Percentiles rank a stretch among this genome's conserved stretches.
These are phyloP conservation scores for Boletus coccyginus DNA, from an alignment of 768 basidiomycete species.

Conservation along the genomic window DNA sequence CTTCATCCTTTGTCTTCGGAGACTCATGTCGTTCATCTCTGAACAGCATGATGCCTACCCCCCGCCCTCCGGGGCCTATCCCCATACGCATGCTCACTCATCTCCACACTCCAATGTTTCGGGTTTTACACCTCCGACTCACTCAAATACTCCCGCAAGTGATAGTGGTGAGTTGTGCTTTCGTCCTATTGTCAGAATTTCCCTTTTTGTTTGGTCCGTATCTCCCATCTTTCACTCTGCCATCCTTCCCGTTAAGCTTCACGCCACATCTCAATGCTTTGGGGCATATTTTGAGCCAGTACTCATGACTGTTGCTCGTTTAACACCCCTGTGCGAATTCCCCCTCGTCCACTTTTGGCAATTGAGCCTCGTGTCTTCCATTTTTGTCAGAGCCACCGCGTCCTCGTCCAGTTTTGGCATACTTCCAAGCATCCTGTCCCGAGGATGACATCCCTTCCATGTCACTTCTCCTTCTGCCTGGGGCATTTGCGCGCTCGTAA, in stretches of 20 bases:
- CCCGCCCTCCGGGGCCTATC: not conserved
- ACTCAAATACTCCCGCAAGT: conserved; percentile 26
- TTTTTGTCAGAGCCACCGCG: not conserved
- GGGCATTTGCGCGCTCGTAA: not conserved
- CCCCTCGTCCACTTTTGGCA: not conserved
- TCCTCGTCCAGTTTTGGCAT: not conserved
- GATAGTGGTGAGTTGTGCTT: conserved; percentile 23
- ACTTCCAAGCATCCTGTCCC: not conserved
- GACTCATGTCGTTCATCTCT: not conserved
- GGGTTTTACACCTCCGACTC: conserved; percentile 21
- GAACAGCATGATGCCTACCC: conserved; percentile 17
- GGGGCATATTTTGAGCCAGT: not conserved
- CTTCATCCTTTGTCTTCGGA: not conserved
- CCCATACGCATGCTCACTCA: conserved; percentile 11
- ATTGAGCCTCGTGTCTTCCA: not conserved
- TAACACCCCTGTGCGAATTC: not conserved
- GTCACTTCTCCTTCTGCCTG: not conserved
- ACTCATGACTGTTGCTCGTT: not conserved
- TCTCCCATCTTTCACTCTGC: not conserved
- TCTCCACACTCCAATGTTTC: conserved; percentile 21
- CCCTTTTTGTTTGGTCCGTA: not conserved
- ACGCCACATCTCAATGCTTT: not conserved
- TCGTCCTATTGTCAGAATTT: not conserved
- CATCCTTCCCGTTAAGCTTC: not conserved
- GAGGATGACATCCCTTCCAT: not conserved